Conservation (phyloP, 2,329 filamentous ascomycete species). For the Colletotrichum musicola region DNA sequence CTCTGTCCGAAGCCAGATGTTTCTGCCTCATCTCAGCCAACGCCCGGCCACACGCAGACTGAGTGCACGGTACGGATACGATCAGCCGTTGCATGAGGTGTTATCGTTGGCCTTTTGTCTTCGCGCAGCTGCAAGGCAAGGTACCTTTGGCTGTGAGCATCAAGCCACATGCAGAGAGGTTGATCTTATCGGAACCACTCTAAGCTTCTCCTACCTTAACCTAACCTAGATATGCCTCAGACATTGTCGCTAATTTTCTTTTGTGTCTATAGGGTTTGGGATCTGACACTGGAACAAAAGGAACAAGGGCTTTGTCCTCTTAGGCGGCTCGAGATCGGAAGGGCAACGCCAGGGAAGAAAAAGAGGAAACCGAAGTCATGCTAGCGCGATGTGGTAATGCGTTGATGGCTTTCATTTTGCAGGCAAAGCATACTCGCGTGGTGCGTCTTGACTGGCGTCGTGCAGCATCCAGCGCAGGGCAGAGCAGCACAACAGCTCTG, state of each 20-base stretch:
- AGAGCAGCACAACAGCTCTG: too few species aligned
- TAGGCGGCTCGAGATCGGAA: constrained; percentile 1
- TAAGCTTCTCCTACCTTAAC: background rate
- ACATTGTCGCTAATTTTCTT: constrained; percentile 16
- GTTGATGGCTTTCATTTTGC: constrained; percentile 1
- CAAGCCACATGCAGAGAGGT: constrained; percentile 18
- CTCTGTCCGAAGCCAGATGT: constrained; percentile 16
- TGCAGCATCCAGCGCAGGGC: constrained; percentile 7
- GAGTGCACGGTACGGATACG: constrained; percentile 8
- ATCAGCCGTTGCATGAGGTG: constrained; percentile 18
- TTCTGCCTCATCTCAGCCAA: constrained; percentile 28
- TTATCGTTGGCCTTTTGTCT: constrained; percentile 15
- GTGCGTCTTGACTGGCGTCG: background rate
- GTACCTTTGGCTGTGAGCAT: background rate
- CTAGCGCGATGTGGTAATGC: constrained; percentile 1
- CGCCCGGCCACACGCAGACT: background rate
- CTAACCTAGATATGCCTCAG: constrained; percentile 2
- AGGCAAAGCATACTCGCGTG: constrained; percentile 1
- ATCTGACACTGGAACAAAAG: constrained; percentile 20
- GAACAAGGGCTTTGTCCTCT: constrained; percentile 17
- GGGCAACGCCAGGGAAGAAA: background rate
- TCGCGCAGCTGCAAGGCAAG: constrained; percentile 1
- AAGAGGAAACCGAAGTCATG: background rate
- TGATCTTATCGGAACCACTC: background rate
- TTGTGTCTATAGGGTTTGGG: constrained; percentile 9